Base-by-base conservation (phyloP, 805 yeast genomes). In the Lipomyces sp. region DNA sequence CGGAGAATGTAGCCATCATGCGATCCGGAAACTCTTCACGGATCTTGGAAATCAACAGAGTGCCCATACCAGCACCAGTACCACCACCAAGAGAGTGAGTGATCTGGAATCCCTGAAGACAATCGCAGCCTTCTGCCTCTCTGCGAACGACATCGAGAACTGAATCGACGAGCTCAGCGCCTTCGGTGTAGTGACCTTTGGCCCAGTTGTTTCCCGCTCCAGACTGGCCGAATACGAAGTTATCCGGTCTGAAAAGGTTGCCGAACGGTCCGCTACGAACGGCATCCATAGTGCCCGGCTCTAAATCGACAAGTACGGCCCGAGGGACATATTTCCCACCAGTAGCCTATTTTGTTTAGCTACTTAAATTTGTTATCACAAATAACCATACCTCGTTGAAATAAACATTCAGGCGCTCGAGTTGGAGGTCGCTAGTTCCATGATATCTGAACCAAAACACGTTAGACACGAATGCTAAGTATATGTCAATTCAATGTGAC, bases 161-260 rank as follows among this genome's bases (percentile, higher is more conserved):
- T 18, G 95, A 86, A 76, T 93, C 97, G 60, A 92, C 93, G 73
- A 92, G 84, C 82, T 92, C 98, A 2, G 97, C 97, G 73, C 98
- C 98, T 79, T 92, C 98, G 54, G 98, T 92, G 82, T 92, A 92
- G 81, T 89, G 96, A 77, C 98, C 98, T 78, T 92, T 93, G 67
- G 98, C 98, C 97, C 97, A 92, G 73, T 90, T 96, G 77, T 92
- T 92, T 73, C 97, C 98, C 2, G 98, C 98, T 34, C 97, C 91
- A 55, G 94, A 87, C 79, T 91, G 95, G 59, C 97, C 97, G 74
- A 87, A 88, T 71, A 92, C 90, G 74, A 87, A 86, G 80, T 93
- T 92, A 77, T 92, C 98, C 39, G 98, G 98, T 80, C 97, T 88
- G 80, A 92, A 92, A 71, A 92, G 81, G 76, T 88, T 86, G 73